Evolutionary conservation across 352 stramenopile species (phyloP).

Genomic region (Pythium phragmitis): DNA sequence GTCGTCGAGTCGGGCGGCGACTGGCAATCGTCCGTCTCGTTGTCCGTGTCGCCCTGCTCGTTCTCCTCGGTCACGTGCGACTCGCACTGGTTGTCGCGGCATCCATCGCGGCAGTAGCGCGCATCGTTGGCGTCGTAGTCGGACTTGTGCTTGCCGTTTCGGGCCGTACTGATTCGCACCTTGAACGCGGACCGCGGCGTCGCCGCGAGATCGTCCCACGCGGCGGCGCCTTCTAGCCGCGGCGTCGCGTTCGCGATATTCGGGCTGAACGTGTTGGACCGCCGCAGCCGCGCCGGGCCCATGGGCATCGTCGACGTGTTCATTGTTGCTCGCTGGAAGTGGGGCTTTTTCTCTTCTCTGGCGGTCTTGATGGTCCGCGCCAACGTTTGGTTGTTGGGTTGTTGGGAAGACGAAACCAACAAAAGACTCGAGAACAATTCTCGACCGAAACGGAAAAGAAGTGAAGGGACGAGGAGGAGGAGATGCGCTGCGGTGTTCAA

Average conservation of each 20-base stretch:
- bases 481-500: too few species aligned
- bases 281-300: slow-evolving; percentile 7
- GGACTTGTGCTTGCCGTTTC: not conserved
- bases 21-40: slow-evolving; percentile 18
- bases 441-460: too few species aligned
- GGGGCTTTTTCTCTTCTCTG: not conserved
- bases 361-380: too few species aligned
- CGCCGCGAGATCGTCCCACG: slow-evolving; percentile 6
- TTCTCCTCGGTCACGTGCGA: slow-evolving; percentile 1
- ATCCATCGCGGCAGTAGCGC: not conserved
- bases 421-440: too few species aligned
- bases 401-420: too few species aligned
- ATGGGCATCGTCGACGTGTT: not conserved
- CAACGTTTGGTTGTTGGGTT: too few species aligned
- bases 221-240: not conserved
- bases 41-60: slow-evolving; percentile 8
- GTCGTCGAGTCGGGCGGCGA: slow-evolving; percentile 18
- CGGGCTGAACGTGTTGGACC: slow-evolving; percentile 24
- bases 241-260: not conserved
- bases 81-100: slow-evolving; percentile 5
- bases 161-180: slow-evolving; percentile 1
- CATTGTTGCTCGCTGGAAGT: not conserved
- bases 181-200: slow-evolving; percentile 3
- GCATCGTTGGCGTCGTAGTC: slow-evolving; percentile 28
- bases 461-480: too few species aligned